Conservation (phyloP, 1,284 basidiomycete species). For the Ganoderma sinense region DNA sequence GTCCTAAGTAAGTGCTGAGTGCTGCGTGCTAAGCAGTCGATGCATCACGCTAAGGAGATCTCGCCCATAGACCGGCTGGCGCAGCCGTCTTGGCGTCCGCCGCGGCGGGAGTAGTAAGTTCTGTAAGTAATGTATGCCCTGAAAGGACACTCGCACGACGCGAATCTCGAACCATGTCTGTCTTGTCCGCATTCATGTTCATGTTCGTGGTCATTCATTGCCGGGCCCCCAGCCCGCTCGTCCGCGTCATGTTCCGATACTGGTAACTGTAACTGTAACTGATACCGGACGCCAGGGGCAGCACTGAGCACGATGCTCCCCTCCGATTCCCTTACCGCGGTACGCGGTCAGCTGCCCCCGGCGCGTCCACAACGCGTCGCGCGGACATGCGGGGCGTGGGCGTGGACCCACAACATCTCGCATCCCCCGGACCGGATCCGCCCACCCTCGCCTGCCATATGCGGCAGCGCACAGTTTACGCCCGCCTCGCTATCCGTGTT, state of each 20-base stretch:
- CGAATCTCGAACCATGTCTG: background rate
- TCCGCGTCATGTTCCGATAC: no score
- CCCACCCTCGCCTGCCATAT: background rate
- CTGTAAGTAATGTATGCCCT: background rate
- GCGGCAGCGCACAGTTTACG: background rate
- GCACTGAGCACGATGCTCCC: background rate
- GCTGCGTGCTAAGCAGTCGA: no score
- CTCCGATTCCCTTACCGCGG: no score
- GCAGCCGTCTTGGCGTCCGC: conserved; percentile 2
- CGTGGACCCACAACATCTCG: background rate
- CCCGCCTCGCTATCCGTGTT: conserved; percentile 1
- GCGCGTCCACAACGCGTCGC: conserved; percentile 1
- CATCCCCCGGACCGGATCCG: background rate
- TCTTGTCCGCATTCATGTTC: no score
- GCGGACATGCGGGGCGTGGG: background rate
- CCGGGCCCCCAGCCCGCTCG: background rate
- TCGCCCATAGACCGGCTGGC: background rate
- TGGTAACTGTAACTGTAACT: no score
- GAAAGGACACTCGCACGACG: background rate
- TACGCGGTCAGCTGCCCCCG: background rate
- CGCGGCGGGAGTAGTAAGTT: no score
- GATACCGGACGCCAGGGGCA: no score
- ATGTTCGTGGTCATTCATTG: no score
- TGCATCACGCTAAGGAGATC: background rate
- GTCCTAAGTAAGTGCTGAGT: no score